Evolutionary conservation across 2,329 filamentous ascomycete genomes (phyloP), one percentile per base, ranked within the genome.

Genomic region (Xylariaceae sp.): DNA sequence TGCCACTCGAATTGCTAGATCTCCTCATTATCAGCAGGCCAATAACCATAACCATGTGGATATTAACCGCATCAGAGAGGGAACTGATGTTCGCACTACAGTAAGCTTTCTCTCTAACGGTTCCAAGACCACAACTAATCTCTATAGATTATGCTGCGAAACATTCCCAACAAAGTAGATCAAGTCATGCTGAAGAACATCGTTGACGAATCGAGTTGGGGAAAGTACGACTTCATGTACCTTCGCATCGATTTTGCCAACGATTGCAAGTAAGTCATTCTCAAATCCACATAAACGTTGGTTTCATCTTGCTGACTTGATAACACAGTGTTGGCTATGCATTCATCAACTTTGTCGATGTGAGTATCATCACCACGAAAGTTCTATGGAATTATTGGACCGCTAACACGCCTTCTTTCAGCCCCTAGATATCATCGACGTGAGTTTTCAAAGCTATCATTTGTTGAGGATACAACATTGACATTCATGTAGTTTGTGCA

Each of bases 181-280:
- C 85, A 91, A 73, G 77, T 81, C 0, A 87, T 89, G 77, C 76
- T 97, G 13, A 95, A 95, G 77, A 75, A 79, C 0, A 87, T 95
- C 58, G 80, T 97, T 11, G 90, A 97, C 69, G 80, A 88, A 63
- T 88, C 86, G 13, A 90, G 87, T 72, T 85, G 82, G 74, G 92
- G 91, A 35, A 87, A 88, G 63, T 97, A 95, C 72, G 92, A 97
- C 71, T 97, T 97, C 73, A 86, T 96, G 80, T 99, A 99, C 72
- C 77, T 97, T 55, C 87, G 94, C 45, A 97, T 97, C 67, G 89
- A 92, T 72, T 92, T 92, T 67, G 85, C 85, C 56, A 90, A 91
- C 67, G 86, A 90, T 64, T 91, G 88, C 86, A 92, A 92, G 87
- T 90, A 74, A 76, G 87, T 51, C 11, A 37, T n/a, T 34, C 11